phyloP scores from a whole-genome alignment of 2,329 filamentous ascomycete genomes.

The Neospermospora avenae region DNA sequence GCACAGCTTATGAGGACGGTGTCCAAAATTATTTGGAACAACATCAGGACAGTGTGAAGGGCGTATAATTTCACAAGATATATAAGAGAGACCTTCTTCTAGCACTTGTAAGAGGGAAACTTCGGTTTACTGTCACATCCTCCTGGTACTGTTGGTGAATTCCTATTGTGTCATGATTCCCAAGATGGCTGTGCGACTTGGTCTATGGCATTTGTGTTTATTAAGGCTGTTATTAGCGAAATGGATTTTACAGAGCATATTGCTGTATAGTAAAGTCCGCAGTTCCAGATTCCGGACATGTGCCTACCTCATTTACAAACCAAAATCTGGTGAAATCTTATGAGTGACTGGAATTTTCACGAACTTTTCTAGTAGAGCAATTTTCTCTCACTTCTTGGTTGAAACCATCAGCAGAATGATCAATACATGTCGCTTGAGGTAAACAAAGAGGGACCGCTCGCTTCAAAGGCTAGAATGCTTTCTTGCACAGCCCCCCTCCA shows the following conservation, averaged over 20 bases:
- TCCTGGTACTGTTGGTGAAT: too few relatives aligned
- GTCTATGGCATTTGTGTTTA: not conserved
- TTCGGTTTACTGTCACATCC: too few relatives aligned
- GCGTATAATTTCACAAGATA: too few relatives aligned
- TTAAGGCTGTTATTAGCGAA: not conserved
- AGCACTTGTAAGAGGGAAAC: too few relatives aligned
- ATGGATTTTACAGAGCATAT: not conserved
- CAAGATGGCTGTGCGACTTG: not conserved
- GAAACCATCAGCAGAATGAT: too few relatives aligned
- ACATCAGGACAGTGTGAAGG: too few relatives aligned
- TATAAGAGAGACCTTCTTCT: too few relatives aligned
- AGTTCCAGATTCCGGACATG: not conserved
- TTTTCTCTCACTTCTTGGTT: too few relatives aligned
- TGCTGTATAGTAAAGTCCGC: not conserved
- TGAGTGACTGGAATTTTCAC: not conserved
- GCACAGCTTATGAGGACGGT: not conserved
- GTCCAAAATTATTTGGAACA: not conserved
- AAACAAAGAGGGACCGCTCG: not conserved
- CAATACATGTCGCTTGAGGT: too few relatives aligned
- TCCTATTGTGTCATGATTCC: not conserved
- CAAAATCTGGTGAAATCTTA: not conserved
- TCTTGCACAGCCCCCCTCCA: slow-evolving; percentile 1
- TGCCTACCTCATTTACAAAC: not conserved
- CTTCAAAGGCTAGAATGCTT: not conserved
- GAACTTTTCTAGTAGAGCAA: too few relatives aligned